Conservation (phyloP, 1,284 basidiomycete species). For the Limonomyces culmigenus region DNA sequence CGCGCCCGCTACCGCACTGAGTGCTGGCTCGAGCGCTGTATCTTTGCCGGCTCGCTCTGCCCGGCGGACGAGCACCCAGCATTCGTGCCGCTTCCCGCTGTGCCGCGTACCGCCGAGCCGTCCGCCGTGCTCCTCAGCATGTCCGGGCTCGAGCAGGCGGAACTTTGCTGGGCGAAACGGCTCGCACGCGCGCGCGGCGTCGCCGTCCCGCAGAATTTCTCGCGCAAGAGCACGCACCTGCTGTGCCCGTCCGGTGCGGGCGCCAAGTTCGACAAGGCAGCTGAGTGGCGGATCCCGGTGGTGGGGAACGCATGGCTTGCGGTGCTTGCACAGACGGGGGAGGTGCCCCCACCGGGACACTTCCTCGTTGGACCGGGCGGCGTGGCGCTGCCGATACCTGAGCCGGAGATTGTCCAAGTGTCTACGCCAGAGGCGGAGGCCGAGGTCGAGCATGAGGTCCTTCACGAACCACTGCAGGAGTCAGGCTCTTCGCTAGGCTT, state of each 20-base stretch:
- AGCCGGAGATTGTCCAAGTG: too few species aligned
- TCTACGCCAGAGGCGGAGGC: too few species aligned
- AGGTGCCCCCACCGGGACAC: conserved; percentile 18
- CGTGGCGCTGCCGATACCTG: too few species aligned
- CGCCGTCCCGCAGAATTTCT: conserved; percentile 36
- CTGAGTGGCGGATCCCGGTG: conserved; percentile 50
- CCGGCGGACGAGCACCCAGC: conserved; percentile 38
- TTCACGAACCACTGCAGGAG: background rate
- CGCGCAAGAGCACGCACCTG: conserved; percentile 44
- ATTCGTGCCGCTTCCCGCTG: conserved; percentile 40
- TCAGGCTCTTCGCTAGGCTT: conserved; percentile 1
- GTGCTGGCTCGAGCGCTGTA: conserved; percentile 67
- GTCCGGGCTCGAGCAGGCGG: conserved; percentile 53
- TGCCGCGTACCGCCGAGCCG: conserved; percentile 34
- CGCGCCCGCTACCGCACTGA: conserved; percentile 54
- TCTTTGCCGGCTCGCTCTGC: conserved; percentile 50
- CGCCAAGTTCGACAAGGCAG: conserved; percentile 55
- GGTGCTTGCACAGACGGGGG: conserved; percentile 28
- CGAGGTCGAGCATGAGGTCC: too few species aligned
- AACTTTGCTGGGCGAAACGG: conserved; percentile 40
- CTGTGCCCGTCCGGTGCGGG: conserved; percentile 54
- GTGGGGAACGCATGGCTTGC: conserved; percentile 47
- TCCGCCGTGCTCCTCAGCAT: conserved; percentile 39
- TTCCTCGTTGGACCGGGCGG: conserved; percentile 4
- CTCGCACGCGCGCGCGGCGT: conserved; percentile 47